Conservation (phyloP, 2,329 filamentous ascomycete species). For the Trichoderma sp. region DNA sequence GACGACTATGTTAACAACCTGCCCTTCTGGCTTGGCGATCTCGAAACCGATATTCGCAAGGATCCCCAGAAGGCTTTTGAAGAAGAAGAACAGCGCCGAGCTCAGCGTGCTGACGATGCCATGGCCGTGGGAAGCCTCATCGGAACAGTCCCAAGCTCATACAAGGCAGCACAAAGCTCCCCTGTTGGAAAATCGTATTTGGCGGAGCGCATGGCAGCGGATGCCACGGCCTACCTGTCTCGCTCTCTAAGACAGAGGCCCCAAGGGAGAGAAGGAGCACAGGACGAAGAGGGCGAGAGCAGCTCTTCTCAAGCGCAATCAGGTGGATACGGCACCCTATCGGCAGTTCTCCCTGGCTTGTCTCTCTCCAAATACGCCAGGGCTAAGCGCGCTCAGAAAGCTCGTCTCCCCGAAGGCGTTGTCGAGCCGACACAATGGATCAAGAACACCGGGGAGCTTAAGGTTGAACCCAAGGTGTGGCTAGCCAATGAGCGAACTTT, state of each 20-base stretch:
- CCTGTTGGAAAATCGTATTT: constrained; percentile 70
- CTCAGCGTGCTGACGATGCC: constrained; percentile 81
- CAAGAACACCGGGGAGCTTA: constrained; percentile 89
- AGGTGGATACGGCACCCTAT: constrained; percentile 60
- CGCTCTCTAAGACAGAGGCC: constrained; percentile 37
- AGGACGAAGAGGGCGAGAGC: constrained; percentile 43
- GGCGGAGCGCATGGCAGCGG: constrained; percentile 57
- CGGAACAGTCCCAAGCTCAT: constrained; percentile 59
- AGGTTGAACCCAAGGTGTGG: constrained; percentile 98
- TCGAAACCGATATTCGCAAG: constrained; percentile 91
- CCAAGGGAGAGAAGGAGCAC: constrained; percentile 31
- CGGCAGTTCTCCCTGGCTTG: constrained; percentile 79
- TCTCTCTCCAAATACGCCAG: constrained; percentile 77
- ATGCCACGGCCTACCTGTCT: constrained; percentile 43
- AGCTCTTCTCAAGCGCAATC: constrained; percentile 40
- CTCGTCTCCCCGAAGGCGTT: constrained; percentile 81
- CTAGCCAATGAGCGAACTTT: constrained; percentile 98
- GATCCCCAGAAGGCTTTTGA: constrained; percentile 90
- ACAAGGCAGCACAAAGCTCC: constrained; percentile 66
- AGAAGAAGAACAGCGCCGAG: constrained; percentile 83
- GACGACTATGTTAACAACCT: constrained; percentile 96
- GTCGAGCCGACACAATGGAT: constrained; percentile 83
- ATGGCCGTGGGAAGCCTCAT: constrained; percentile 88
- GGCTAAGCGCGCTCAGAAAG: constrained; percentile 55
- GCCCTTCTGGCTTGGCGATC: constrained; percentile 91